Evolutionary conservation across 202 grass and related monocot species (phyloP).

Genomic region (Sporobolus alterniflorus): DNA sequence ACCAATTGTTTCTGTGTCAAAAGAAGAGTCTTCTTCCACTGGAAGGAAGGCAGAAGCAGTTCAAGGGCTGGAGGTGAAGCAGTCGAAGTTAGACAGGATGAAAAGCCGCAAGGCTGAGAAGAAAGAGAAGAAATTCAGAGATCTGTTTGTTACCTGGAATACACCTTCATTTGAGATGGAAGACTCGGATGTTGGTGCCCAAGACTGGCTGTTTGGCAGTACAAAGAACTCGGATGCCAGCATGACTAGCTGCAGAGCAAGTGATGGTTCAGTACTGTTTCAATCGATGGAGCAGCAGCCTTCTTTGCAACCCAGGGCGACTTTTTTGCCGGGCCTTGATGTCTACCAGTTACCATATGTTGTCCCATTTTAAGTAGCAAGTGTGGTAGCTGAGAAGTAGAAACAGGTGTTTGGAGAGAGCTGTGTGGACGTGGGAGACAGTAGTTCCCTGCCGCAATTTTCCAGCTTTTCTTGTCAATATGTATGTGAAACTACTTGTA

Average conservation of each 20-base stretch:
- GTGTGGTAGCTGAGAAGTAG: constrained; percentile 38
- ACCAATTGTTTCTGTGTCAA: background rate
- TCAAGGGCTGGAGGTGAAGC: constrained; percentile 22
- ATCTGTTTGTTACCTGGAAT: constrained; percentile 73
- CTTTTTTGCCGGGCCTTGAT: constrained; percentile 59
- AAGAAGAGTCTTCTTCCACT: constrained; percentile 61
- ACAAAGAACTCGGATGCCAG: constrained; percentile 18
- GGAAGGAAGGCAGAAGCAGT: constrained; percentile 37
- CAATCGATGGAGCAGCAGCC: constrained; percentile 28
- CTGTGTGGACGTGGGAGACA: constrained; percentile 43
- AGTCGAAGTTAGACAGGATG: constrained; percentile 37
- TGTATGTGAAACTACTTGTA: background rate
- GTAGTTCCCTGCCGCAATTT: constrained; percentile 47
- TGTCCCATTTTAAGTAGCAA: constrained; percentile 62
- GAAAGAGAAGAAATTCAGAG: constrained; percentile 43
- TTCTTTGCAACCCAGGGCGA: constrained; percentile 54
- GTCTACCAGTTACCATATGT: constrained; percentile 74
- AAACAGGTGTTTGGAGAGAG: constrained; percentile 22
- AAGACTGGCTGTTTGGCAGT: constrained; percentile 60
- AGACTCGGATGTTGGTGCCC: constrained; percentile 29
- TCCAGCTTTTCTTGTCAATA: constrained; percentile 39
- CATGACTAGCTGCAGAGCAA: constrained; percentile 21
- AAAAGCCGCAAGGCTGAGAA: constrained; percentile 53
- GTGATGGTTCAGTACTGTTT: constrained; percentile 35
- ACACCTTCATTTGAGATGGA: constrained; percentile 22